phyloP scores from a whole-genome alignment of 495 filamentous ascomycete species.

The Podospora comata region DNA sequence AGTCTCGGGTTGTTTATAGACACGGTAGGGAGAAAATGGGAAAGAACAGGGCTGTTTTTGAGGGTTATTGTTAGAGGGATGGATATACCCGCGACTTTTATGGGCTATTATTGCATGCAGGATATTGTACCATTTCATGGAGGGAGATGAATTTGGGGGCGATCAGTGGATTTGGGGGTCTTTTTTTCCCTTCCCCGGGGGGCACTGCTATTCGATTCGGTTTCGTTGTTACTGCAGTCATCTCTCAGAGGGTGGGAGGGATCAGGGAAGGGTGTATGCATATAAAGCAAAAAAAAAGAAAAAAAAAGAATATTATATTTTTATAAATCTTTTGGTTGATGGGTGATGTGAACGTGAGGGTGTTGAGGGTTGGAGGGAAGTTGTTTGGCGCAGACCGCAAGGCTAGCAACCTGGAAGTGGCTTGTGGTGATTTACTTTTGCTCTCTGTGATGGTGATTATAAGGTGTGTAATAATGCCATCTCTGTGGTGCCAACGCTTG shows the following conservation, averaged over 20 bases:
- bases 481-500: too few species aligned
- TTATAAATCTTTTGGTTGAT: neutral
- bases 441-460: too few species aligned
- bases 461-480: too few species aligned
- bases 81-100: neutral
- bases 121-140: neutral
- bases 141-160: neutral
- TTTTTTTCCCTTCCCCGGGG: too few species aligned
- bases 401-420: too few species aligned
- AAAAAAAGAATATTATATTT: neutral
- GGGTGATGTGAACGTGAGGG: too few species aligned
- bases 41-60: neutral
- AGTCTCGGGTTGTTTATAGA: neutral
- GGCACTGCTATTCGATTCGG: neutral
- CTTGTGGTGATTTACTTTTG: too few species aligned
- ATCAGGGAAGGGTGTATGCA: neutral
- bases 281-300: neutral
- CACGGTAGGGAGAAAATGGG: neutral
- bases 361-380: too few species aligned
- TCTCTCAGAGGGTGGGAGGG: neutral
- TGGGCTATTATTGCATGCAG: neutral
- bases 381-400: too few species aligned
- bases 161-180: too few species aligned
- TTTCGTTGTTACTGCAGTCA: neutral
- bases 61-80: neutral